These are phyloP conservation scores for Fistulifera solaris DNA, from an alignment of 108 stramenopile species.

Conservation along the genomic window DNA sequence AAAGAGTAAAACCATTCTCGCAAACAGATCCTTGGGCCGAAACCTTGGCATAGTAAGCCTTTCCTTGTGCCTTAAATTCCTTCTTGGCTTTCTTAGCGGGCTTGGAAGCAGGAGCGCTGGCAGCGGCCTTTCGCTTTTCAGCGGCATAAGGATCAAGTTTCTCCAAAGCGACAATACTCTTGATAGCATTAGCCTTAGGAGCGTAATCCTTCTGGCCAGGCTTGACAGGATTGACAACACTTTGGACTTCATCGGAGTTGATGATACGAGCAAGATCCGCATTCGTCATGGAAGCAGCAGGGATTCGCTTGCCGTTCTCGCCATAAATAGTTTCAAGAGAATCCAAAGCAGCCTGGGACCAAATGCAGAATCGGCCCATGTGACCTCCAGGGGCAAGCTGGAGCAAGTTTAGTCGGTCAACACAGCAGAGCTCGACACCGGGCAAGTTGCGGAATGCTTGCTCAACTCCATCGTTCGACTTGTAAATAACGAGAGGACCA, in stretches of 20 bases:
- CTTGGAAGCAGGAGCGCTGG: conserved; percentile 47
- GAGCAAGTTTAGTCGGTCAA: conserved; percentile 92
- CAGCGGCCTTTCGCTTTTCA: conserved; percentile 69
- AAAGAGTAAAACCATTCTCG: conserved; percentile 62
- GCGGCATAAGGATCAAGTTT: conserved; percentile 93
- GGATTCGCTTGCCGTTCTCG: conserved; percentile 76
- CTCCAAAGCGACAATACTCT: conserved; percentile 74
- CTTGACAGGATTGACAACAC: conserved; percentile 86
- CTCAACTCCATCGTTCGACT: conserved; percentile 82
- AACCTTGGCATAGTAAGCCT: conserved; percentile 66
- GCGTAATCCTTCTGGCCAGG: conserved; percentile 46
- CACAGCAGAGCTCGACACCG: conserved; percentile 93
- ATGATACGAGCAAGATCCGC: conserved; percentile 97
- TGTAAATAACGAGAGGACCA: conserved; percentile 96
- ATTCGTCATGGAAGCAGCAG: conserved; percentile 90
- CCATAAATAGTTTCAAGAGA: conserved; percentile 93
- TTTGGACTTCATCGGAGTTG: conserved; percentile 97
- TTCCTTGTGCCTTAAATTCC: conserved; percentile 63
- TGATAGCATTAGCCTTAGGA: conserved; percentile 94
- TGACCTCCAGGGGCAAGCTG: conserved; percentile 99
- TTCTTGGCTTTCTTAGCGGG: conserved; percentile 60
- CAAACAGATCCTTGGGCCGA: conserved; percentile 80
- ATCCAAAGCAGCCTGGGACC: conserved; percentile 96
- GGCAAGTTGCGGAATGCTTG: conserved; percentile 96
- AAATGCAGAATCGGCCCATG: conserved; percentile 97